These are phyloP conservation scores for Rhytidiadelphus loreus DNA, from an alignment of 225 moss, liverwort and hornwort genomes.

Conservation along the genomic window DNA sequence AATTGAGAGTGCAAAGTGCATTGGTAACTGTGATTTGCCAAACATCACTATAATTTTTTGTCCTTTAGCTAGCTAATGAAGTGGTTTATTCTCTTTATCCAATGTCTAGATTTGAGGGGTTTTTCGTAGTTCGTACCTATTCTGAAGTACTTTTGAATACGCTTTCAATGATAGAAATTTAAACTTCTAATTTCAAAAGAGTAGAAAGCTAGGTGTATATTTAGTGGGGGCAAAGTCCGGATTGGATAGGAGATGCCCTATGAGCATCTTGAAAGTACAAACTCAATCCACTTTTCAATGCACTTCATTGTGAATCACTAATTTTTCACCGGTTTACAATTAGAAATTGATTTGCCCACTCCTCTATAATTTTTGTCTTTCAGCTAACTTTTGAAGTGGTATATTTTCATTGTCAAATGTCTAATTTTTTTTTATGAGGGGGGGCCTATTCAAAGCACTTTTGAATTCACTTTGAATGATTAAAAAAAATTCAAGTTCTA, in stretches of 20 bases:
- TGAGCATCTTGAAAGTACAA: too few relatives aligned
- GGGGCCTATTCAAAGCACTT: rapidly evolving
- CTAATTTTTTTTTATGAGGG: too few relatives aligned
- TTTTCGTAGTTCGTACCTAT: background rate
- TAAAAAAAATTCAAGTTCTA: rapidly evolving
- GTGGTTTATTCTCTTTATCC: background rate
- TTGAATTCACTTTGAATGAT: rapidly evolving
- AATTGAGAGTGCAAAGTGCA: background rate
- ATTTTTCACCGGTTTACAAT: background rate
- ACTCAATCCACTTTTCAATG: background rate
- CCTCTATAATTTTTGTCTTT: background rate
- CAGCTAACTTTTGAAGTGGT: rapidly evolving
- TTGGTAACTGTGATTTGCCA: background rate
- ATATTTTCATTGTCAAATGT: background rate
- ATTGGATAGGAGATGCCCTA: background rate
- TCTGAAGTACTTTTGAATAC: background rate
- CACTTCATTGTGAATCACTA: background rate
- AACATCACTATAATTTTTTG: background rate
- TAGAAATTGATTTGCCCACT: background rate
- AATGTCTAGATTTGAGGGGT: background rate
- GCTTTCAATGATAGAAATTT: background rate
- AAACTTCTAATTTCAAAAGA: background rate
- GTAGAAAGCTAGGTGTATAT: background rate
- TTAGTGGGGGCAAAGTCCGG: rapidly evolving
- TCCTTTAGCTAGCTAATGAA: background rate